Conservation (phyloP, 345 rosid genomes). For the Murraya koenigii region DNA sequence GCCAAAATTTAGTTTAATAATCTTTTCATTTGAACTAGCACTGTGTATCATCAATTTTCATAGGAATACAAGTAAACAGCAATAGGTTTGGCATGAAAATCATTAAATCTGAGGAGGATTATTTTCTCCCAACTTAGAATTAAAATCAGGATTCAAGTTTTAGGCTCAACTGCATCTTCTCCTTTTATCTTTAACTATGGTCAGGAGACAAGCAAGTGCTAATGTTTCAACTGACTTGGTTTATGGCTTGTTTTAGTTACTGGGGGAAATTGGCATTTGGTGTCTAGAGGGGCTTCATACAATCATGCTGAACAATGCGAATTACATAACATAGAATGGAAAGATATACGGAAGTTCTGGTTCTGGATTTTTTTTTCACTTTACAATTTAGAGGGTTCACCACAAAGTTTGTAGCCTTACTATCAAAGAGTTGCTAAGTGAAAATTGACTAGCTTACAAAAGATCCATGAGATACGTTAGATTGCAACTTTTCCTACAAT, state of each 20-base stretch:
- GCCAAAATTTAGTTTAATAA: background rate
- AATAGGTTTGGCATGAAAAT: background rate
- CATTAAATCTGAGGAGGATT: background rate
- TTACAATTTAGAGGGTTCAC: background rate
- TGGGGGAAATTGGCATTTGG: background rate
- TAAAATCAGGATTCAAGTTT: background rate
- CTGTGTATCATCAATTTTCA: background rate
- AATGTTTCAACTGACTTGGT: background rate
- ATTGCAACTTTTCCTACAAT: background rate
- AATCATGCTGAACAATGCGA: background rate
- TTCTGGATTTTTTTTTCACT: background rate
- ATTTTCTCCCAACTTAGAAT: background rate
- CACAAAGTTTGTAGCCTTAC: background rate
- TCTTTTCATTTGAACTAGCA: background rate
- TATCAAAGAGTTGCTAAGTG: background rate
- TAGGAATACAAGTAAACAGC: background rate
- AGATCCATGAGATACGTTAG: background rate
- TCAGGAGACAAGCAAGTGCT: background rate
- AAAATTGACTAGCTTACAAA: conserved; percentile 2
- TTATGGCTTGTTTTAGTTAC: background rate
- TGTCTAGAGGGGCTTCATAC: background rate
- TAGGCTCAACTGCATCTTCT: background rate
- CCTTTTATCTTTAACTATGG: background rate
- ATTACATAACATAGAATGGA: background rate
- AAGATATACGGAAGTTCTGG: background rate